Conservation (phyloP, 495 filamentous ascomycete genomes). For the Aspergillus biplanus region DNA sequence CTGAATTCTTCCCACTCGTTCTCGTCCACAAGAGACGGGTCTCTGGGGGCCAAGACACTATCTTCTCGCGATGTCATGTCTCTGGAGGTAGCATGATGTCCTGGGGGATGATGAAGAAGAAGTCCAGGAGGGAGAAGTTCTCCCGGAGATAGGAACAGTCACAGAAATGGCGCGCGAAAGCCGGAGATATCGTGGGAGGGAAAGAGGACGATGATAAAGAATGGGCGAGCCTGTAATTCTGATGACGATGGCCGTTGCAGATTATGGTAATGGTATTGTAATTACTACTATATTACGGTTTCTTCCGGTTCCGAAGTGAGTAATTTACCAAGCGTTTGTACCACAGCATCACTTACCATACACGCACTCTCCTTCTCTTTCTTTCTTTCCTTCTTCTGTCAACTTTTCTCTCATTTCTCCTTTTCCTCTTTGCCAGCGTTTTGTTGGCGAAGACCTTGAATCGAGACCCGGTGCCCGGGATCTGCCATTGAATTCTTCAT, state of each 20-base stretch:
- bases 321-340: constrained; percentile 10
- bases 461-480: background rate
- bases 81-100: constrained; percentile 39
- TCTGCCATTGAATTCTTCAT: constrained; percentile 1
- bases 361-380: background rate
- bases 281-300: constrained; percentile 7
- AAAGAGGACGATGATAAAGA: background rate
- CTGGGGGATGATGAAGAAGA: constrained; percentile 11
- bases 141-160: constrained; percentile 6
- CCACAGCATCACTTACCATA: constrained; percentile 1
- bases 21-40: constrained; percentile 56
- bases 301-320: background rate
- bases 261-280: constrained; percentile 11
- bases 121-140: constrained; percentile 2
- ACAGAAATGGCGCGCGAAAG: constrained; percentile 5
- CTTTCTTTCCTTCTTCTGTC: background rate
- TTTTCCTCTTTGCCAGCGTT: background rate
- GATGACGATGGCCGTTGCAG: constrained; percentile 4
- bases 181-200: constrained; percentile 5
- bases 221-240: constrained; percentile 5
- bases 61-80: constrained; percentile 58
- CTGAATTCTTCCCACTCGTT: constrained; percentile 64
- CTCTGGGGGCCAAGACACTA: constrained; percentile 56
- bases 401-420: background rate
- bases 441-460: background rate